Base-by-base conservation (phyloP, 768 basidiomycete species). In the Hericium alpestre region DNA sequence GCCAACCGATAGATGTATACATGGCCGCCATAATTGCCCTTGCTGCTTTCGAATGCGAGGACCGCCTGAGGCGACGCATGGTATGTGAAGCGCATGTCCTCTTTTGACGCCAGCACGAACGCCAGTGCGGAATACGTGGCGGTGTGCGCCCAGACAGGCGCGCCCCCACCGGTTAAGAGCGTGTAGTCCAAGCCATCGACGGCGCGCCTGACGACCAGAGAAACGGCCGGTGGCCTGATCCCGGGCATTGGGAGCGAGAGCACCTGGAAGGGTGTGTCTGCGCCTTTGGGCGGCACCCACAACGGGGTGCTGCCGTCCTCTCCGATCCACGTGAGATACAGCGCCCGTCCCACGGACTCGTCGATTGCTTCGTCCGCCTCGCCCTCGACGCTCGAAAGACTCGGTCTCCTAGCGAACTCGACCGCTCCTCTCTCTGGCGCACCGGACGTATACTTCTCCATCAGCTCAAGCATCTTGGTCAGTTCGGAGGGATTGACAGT, bases 311-410 rank as follows among this genome's bases (percentile, higher is more conserved):
- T 63, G 13, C 82, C 84, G 58, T 80, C 75, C 38, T 69, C 72
- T 15, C 66, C 70, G 11, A 94, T 76, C 83, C 86, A 90, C 2
- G 87, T 89, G 15, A 88, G 65, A 50, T 76, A 78, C 25, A 79
- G 79, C 51, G 71, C 71, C 60, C 83, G 74, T 1, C 94, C 95
- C 5, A 90, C 79, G 3, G 80, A 76, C 6, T 80, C 73, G 65
- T 93, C 93, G 4, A 91, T 84, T 56, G 95, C 93, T 51, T 92
- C 88, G 68, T 98, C 95, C 69, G 90, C 78, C 71, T 97, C 95
- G 54, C 92, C 93, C 62, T 86, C 81, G 22, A 99, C 79, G 59
- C 88, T 88, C 2, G 93, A 11, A 52, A 93, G 71, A 48, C 84
- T 82, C 25, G 38, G 32, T 10, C 32, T 10, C 8, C 32, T 10